Evolutionary conservation across 2,329 filamentous ascomycete species (phyloP).

Genomic region (Pezizomycotina sp.): DNA sequence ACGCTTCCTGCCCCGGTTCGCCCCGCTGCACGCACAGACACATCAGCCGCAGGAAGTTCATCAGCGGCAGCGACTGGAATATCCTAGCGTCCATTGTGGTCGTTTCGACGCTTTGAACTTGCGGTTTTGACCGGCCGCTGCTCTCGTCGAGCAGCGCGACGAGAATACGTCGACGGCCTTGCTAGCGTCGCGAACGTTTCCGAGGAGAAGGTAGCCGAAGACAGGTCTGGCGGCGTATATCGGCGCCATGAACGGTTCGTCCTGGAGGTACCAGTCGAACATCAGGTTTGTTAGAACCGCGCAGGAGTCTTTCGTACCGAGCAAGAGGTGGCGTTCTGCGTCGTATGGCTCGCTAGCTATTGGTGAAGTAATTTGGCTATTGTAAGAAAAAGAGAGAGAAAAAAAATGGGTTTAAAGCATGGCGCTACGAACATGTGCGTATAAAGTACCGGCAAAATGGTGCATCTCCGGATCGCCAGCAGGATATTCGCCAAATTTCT

Average conservation of each 20-base stretch:
- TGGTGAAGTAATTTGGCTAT: slow-evolving; percentile 8
- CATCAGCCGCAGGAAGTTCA: slow-evolving; percentile 83
- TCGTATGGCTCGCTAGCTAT: slow-evolving; percentile 78
- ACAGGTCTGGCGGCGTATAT: slow-evolving; percentile 74
- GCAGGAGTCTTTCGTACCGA: slow-evolving; percentile 79
- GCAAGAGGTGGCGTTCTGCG: slow-evolving; percentile 72
- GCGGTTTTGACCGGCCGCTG: slow-evolving; percentile 29
- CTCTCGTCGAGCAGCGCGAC: slow-evolving; percentile 42
- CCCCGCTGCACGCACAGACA: slow-evolving; percentile 71
- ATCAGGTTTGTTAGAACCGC: slow-evolving; percentile 67
- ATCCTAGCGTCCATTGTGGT: slow-evolving; percentile 57
- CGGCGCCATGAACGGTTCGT: slow-evolving; percentile 73
- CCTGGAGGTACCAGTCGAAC: slow-evolving; percentile 83
- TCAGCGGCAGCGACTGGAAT: slow-evolving; percentile 77
- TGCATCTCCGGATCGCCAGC: slow-evolving; percentile 89
- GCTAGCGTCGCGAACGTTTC: slow-evolving; percentile 79
- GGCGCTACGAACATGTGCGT: slow-evolving; percentile 49
- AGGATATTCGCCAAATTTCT: slow-evolving; percentile 69
- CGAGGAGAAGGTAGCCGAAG: slow-evolving; percentile 76
- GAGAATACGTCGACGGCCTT: slow-evolving; percentile 64
- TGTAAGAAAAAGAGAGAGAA: slow-evolving; percentile 5
- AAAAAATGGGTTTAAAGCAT: slow-evolving; percentile 4
- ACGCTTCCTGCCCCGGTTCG: slow-evolving; percentile 51
- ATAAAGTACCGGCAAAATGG: slow-evolving; percentile 73
- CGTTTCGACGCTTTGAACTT: slow-evolving; percentile 55